Evolutionary conservation across 2,329 filamentous ascomycete species (phyloP).

Genomic region (Lasiodiplodia theobromae): DNA sequence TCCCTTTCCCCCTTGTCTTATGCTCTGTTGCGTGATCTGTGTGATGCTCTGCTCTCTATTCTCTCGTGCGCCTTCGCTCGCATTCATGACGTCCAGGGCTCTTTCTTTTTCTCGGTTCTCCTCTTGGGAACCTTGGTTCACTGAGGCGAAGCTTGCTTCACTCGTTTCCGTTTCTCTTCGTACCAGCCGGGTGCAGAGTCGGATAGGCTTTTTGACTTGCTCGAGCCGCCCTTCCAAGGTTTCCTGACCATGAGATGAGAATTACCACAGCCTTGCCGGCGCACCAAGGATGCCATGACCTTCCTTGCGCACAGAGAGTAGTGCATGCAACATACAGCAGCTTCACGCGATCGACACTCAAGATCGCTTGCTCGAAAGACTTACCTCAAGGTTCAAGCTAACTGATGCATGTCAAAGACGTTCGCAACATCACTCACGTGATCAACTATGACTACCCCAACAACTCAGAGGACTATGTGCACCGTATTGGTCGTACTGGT

Average conservation of each 20-base stretch:
- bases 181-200: conserved; percentile 74
- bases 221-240: conserved; percentile 80
- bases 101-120: conserved; percentile 84
- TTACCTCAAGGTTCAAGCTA: conserved; percentile 69
- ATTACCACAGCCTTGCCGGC: conserved; percentile 54
- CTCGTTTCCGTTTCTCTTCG: conserved; percentile 78
- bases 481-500: conserved; percentile 73
- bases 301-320: conserved; percentile 63
- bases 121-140: conserved; percentile 86
- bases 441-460: conserved; percentile 99
- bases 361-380: conserved; percentile 56
- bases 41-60: conserved; percentile 88
- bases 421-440: conserved; percentile 99
- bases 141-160: conserved; percentile 74
- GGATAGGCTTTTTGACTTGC: conserved; percentile 79
- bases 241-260: conserved; percentile 67
- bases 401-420: conserved; percentile 85
- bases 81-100: conserved; percentile 90
- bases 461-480: conserved; percentile 77
- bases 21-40: conserved; percentile 65
- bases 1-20: conserved; percentile 46
- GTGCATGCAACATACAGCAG: conserved; percentile 62
- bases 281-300: conserved; percentile 51
- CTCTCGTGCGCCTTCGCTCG: conserved; percentile 78
- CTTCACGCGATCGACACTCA: conserved; percentile 65